Base-by-base conservation (phyloP, 2,329 filamentous ascomycete genomes). In the Penicillium corylophilum region DNA sequence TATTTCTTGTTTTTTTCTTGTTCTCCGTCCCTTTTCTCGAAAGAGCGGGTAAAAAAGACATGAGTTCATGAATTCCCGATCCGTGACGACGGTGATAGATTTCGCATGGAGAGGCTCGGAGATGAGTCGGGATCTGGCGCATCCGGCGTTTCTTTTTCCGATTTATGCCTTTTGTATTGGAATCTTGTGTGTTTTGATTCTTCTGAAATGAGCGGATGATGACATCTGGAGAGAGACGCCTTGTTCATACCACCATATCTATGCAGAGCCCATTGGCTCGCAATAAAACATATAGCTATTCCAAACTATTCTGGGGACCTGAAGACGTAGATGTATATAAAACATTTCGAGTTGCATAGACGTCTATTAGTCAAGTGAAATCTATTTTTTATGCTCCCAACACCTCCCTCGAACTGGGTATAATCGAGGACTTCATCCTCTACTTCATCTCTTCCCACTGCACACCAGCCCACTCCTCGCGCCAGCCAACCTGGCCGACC, bases 401-500 rank as follows among this genome's bases (percentile, higher is more conserved):
- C 28, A 35, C 24, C 29, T 38, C 35, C 35, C 35, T 35, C 35
- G 3, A 16, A 33, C 22, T 28, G 50, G 53, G 53, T 55, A 55
- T 55, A 55, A 49, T 38, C 31, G 22, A 24, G n/a, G 12, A 15
- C 38, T 26, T 15, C 29, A 23, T 26, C 22, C 23, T 53, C 42
- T 59, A 68, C 36, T 60, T 60, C 50, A 46, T 65, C 72, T 96
- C 92, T 74, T 99, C 94, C 94, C 93, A 99, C 73, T 99, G 94
- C 58, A 97, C 94, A 6, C 93, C 94, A n/a, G 83, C 85, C 93
- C 94, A 99, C 73, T 99, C 94, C 77, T 97, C 94, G 16, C 91
- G 65, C 73, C 95, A 97, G 1, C 86, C 89, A 0, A 85, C 82
- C 64, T 85, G 80, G 0, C 85, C 88, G 31, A 80, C 76, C 12